Evolutionary conservation across 805 yeast genomes (phyloP).

Genomic region (Ogataea paradorogensis): DNA sequence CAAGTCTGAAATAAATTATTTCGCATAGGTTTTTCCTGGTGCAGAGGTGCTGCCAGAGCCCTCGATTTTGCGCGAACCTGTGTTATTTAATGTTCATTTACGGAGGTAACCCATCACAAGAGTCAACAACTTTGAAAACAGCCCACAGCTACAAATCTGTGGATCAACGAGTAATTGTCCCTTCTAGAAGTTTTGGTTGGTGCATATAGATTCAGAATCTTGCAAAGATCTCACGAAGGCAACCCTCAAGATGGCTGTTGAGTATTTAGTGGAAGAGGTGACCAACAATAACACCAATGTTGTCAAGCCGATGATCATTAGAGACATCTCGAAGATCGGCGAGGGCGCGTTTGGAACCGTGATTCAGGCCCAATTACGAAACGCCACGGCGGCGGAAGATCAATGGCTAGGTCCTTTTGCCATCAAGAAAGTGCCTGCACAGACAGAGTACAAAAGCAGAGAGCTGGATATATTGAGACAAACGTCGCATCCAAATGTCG

Average conservation of each 20-base stretch:
- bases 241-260: conserved; percentile 25
- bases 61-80: conserved; percentile 7
- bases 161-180: conserved; percentile 1
- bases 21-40: neutral
- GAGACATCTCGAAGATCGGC: conserved; percentile 72
- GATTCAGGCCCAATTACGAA: conserved; percentile 58
- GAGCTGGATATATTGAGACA: conserved; percentile 74
- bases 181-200: neutral
- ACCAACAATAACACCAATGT: conserved; percentile 55
- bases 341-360: conserved; percentile 89
- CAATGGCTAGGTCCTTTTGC: conserved; percentile 80
- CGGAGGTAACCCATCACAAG: conserved; percentile 4
- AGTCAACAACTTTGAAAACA: conserved; percentile 1
- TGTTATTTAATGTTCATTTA: conserved; percentile 8
- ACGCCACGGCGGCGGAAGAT: conserved; percentile 25
- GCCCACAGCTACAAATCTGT: neutral
- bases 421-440: conserved; percentile 81
- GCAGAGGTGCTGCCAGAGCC: conserved; percentile 5
- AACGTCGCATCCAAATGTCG: conserved; percentile 79
- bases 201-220: neutral
- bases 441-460: conserved; percentile 80
- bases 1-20: neutral
- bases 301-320: conserved; percentile 60
- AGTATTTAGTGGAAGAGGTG: conserved; percentile 58
- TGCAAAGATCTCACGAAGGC: neutral